Base-by-base conservation (phyloP, 257 asterid genomes). In the Haberlea rhodopensis region DNA sequence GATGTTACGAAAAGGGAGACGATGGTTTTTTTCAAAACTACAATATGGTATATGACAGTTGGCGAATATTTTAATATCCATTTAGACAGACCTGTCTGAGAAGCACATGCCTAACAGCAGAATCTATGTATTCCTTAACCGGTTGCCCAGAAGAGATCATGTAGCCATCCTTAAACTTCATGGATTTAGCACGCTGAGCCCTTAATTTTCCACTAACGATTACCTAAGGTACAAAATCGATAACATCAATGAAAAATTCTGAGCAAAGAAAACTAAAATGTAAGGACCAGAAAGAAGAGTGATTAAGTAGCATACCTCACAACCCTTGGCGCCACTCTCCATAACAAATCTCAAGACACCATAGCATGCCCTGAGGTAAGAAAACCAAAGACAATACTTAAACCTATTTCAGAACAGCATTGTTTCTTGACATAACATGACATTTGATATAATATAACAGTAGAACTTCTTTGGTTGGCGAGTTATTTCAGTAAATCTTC, bases 291-390 rank as follows among this genome's bases (percentile, higher is more conserved):
- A 24, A 18, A 62, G 23, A 9, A 4, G n/a, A n/a, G 3, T n/a
- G 0, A 13, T 18, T 6, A 8, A 52, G n/a, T 5, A 7, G 13
- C 29, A 24, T 74, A 85, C 90, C 84, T 84, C 88, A 23, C 87
- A 84, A 46, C 86, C 85, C 79, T 81, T 86, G 20, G 88, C 86
- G 54, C 90, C 90, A 37, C 75, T 81, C 79, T 86, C 88, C 80
- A 81, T 81, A 1, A 80, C 78, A 65, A 76, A 87, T 32, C 89
- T 73, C 69, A 84, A 62, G 3, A 84, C 89, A 67, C 89, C 89
- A 52, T 82, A 82, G 78, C 87, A 84, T 6, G 87, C 87, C 71
- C 87, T 80, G 71, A 68, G 48, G 57, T 24, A 60, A 51, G 18
- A 57, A 52, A 68, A 69, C 2, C 46, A 45, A 16, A 62, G 37